Evolutionary conservation across 306 rosid genomes (phyloP), one percentile per base, ranked within the genome.

Genomic region (Corylus avellana): DNA sequence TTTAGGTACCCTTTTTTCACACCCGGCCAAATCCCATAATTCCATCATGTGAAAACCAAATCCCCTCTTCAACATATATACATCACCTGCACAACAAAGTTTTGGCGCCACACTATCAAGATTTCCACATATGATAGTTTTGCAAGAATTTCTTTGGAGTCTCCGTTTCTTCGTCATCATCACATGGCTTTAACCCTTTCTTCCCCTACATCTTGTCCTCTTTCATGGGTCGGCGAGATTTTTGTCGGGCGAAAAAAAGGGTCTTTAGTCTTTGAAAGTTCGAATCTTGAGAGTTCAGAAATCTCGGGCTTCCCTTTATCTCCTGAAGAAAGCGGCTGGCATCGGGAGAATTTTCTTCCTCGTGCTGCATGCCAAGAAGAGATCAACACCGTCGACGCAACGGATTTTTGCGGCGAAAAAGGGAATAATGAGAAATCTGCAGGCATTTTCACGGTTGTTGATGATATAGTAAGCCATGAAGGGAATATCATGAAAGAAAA

Each of bases 151-250:
- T 29, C 25, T 75, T 17, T 75, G 73, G 35, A 32, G 35, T 32
- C 2, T 32, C 53, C 70, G 75, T 35, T 75, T 63, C 55, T 79
- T 70, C 32, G 12, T 79, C 66, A 57, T 69, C 64, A 75, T 75
- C 27, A 49, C 12, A 78, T 82, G 81, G 53, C 86, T 48, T 10
- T 72, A 14, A 67, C 76, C 56, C 73, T 75, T 49, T 77, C 48
- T 8, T 84, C 81, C 37, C 79, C 75, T 67, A 48, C 78, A 8
- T 80, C 81, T 39, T 12, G 80, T 14, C 50, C 80, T 62, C 74
- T 68, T 51, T 75, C 86, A 0, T 58, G 59, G 47, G 57, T 66
- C 46, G 47, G 56, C 13, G 73, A 5, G 27, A 6, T 71, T 25
- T 71, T 63, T 25, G 61, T 12, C 1, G 70, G 53, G 1, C 50